Percentiles rank a stretch among this genome's conserved stretches.
phyloP scores from a whole-genome alignment of 2,329 filamentous ascomycete genomes.

The Epicoccum nigrum region DNA sequence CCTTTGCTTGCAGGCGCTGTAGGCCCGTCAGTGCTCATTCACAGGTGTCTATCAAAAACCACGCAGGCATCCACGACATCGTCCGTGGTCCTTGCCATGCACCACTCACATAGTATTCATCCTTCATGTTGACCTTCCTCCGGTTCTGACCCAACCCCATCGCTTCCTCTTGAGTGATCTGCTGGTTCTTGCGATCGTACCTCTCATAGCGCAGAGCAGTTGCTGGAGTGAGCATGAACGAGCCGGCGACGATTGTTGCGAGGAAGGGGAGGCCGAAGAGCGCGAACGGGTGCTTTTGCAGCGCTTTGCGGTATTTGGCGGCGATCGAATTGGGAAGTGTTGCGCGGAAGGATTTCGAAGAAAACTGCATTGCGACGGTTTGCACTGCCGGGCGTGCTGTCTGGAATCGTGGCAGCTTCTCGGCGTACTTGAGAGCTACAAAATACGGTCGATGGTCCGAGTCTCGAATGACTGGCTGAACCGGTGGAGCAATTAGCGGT shows the following conservation, averaged over 20 bases:
- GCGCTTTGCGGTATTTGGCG: conserved; percentile 74
- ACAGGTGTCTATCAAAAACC: no score
- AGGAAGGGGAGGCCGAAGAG: conserved; percentile 96
- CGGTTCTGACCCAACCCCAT: conserved; percentile 76
- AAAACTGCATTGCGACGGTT: conserved; percentile 50
- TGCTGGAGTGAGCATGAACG: conserved; percentile 92
- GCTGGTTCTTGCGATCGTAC: conserved; percentile 86
- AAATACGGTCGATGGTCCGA: conserved; percentile 9
- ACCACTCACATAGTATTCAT: conserved; percentile 80
- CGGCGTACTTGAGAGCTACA: no score
- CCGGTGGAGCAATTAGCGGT: conserved; percentile 13
- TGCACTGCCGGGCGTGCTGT: neutral
- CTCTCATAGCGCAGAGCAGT: conserved; percentile 93
- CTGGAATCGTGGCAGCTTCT: neutral
- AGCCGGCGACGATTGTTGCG: conserved; percentile 84
- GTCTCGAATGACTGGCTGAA: conserved; percentile 4
- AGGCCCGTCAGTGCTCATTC: conserved; percentile 19
- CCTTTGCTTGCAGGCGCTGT: conserved; percentile 82
- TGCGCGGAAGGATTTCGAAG: conserved; percentile 62
- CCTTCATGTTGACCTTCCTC: conserved; percentile 78
- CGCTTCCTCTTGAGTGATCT: conserved; percentile 84
- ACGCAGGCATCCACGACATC: neutral
- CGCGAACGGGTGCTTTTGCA: conserved; percentile 83
- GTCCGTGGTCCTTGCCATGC: neutral
- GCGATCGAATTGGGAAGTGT: conserved; percentile 69